Evolutionary conservation across 2,329 filamentous ascomycete genomes (phyloP).

Genomic region (Pezicula neosporulosa): DNA sequence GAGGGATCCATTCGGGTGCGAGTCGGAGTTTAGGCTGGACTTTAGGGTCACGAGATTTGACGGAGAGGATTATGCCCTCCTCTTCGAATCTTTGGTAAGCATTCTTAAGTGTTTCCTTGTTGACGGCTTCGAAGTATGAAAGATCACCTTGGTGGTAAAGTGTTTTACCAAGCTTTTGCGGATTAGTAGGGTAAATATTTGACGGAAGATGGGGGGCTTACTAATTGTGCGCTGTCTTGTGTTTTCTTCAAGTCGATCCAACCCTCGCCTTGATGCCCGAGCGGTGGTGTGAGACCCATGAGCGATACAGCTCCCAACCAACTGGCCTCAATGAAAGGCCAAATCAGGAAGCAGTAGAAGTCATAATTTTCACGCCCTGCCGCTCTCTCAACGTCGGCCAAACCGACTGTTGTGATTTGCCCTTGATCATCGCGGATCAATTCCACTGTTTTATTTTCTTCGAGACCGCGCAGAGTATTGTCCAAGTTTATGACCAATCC

Average conservation of each 20-base stretch:
- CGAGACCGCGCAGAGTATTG: slow-evolving; percentile 72
- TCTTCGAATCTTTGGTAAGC: slow-evolving; percentile 85
- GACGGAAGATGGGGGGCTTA: slow-evolving; percentile 37
- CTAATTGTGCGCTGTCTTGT: slow-evolving; percentile 77
- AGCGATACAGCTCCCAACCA: slow-evolving; percentile 90
- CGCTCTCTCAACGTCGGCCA: slow-evolving; percentile 72
- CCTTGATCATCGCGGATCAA: slow-evolving; percentile 55
- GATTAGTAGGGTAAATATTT: slow-evolving; percentile 17
- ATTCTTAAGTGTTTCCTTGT: slow-evolving; percentile 96
- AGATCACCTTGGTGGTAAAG: slow-evolving; percentile 97
- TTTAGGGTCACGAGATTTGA: slow-evolving; percentile 63
- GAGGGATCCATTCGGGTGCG: slow-evolving; percentile 70
- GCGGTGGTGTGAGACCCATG: slow-evolving; percentile 78
- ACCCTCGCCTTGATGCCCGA: slow-evolving; percentile 48
- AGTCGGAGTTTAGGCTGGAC: slow-evolving; percentile 62
- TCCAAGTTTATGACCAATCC: slow-evolving; percentile 78
- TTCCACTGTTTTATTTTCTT: slow-evolving; percentile 73
- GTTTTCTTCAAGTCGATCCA: slow-evolving; percentile 79
- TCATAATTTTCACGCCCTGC: slow-evolving; percentile 92
- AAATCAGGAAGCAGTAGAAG: slow-evolving; percentile 98
- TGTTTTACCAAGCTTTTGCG: slow-evolving; percentile 77
- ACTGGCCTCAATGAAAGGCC: slow-evolving; percentile 93
- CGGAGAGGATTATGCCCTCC: slow-evolving; percentile 79
- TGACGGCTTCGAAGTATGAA: slow-evolving; percentile 96
- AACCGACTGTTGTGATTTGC: slow-evolving; percentile 63